A percentile compares a stretch with the other conserved stretches of the same genome.
phyloP scores from a whole-genome alignment of 2,329 filamentous ascomycete genomes.

The Phialophora chinensis region DNA sequence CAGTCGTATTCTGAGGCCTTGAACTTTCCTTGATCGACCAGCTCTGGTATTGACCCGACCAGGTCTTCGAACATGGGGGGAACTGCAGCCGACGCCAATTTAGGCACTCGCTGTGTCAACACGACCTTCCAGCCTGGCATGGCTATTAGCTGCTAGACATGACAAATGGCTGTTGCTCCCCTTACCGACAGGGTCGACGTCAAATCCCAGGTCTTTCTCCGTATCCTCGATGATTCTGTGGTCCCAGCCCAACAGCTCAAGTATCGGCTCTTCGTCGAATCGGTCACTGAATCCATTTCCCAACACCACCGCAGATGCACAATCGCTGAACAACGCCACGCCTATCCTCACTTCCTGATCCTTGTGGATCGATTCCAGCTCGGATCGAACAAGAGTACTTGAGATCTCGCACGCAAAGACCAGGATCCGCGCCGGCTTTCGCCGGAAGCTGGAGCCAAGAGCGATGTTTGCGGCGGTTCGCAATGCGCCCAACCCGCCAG shows the following conservation, averaged over 20 bases:
- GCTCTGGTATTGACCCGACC: slow-evolving; percentile 53
- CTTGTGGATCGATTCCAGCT: slow-evolving; percentile 67
- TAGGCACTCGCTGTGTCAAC: slow-evolving; percentile 66
- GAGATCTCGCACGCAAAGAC: slow-evolving; percentile 61
- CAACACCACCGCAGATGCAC: slow-evolving; percentile 68
- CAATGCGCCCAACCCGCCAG: slow-evolving; percentile 66
- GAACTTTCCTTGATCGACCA: slow-evolving; percentile 46
- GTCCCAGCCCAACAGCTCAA: slow-evolving; percentile 70
- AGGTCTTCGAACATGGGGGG: slow-evolving; percentile 62
- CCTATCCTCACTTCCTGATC: slow-evolving; percentile 68
- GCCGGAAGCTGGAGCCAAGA: slow-evolving; percentile 64
- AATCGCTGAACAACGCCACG: slow-evolving; percentile 71
- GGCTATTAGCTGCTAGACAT: slow-evolving; percentile 14
- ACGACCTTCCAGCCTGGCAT: slow-evolving; percentile 68
- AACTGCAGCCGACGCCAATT: slow-evolving; percentile 60
- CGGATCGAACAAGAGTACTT: slow-evolving; percentile 64
- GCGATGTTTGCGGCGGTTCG: slow-evolving; percentile 71
- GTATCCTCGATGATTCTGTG: slow-evolving; percentile 67
- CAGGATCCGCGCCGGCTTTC: slow-evolving; percentile 66
- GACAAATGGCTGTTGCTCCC: slow-evolving; percentile 7
- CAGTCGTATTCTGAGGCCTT: slow-evolving; percentile 69
- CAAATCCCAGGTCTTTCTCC: slow-evolving; percentile 68
- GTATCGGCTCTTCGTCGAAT: slow-evolving; percentile 49
- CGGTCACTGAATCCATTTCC: slow-evolving; percentile 62
- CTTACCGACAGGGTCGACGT: slow-evolving; percentile 66